A percentile compares a stretch with the other conserved stretches of the same genome.
These are phyloP conservation scores for Thymus mandschuricus DNA, from an alignment of 257 asterid species.

Conservation along the genomic window DNA sequence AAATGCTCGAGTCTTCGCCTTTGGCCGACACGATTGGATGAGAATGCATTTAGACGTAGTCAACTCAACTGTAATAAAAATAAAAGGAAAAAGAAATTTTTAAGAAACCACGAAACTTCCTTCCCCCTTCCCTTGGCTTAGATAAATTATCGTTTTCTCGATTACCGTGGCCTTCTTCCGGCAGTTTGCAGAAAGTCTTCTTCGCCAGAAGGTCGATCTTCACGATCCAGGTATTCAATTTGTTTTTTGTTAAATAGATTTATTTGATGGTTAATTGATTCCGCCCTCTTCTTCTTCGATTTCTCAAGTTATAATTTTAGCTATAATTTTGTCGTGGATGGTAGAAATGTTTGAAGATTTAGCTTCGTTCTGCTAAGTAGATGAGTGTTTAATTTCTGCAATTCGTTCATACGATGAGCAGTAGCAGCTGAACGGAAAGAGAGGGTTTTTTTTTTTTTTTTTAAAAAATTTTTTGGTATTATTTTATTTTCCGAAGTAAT, in stretches of 20 bases:
- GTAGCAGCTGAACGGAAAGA: not conserved
- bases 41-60: too few species aligned
- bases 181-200: not conserved
- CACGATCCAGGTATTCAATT: too few species aligned
- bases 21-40: not conserved
- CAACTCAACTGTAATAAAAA: too few species aligned
- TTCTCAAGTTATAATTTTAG: too few species aligned
- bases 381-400: not conserved
- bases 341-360: not conserved
- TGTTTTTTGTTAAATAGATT: not conserved
- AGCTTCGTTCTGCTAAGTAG: too few species aligned
- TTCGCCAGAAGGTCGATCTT: constrained; percentile 9
- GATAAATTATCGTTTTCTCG: not conserved
- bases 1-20: not conserved
- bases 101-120: too few species aligned
- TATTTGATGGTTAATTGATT: not conserved
- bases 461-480: too few species aligned
- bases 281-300: not conserved
- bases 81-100: too few species aligned
- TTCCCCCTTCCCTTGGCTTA: not conserved
- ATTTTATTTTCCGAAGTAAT: not conserved
- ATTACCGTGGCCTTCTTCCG: not conserved
- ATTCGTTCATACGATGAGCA: not conserved
- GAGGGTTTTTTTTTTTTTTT: not conserved
- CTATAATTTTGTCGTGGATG: too few species aligned